phyloP scores from a whole-genome alignment of 345 rosid genomes.

The Dimocarpus longan region DNA sequence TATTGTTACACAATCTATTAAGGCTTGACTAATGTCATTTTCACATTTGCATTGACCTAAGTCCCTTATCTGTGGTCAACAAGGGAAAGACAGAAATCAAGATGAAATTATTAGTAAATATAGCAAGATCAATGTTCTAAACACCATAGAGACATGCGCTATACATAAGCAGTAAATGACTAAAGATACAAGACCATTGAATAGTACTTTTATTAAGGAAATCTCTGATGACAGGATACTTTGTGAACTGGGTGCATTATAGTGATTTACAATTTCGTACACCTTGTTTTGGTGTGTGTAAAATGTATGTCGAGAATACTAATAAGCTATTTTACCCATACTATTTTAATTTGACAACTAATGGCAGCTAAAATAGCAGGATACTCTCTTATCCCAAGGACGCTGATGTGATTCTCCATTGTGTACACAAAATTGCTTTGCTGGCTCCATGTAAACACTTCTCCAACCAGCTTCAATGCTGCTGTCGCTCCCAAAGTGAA shows the following conservation, averaged over 20 bases:
- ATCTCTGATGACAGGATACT: background rate
- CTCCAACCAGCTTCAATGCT: constrained; percentile 88
- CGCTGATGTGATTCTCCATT: constrained; percentile 68
- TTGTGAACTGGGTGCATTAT: background rate
- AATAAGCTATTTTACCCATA: too few relatives aligned
- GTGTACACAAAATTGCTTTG: constrained; percentile 75
- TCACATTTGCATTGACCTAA: background rate
- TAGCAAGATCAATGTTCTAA: background rate
- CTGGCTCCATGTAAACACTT: constrained; percentile 85
- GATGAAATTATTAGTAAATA: background rate
- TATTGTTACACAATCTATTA: background rate
- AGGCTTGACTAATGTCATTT: background rate
- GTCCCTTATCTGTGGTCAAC: background rate
- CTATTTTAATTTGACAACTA: too few relatives aligned
- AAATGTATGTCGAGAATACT: too few relatives aligned
- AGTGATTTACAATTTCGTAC: background rate
- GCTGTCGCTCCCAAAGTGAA: constrained; percentile 97
- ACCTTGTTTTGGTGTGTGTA: too few relatives aligned
- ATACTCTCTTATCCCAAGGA: too few relatives aligned
- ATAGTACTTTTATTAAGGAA: background rate
- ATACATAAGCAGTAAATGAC: background rate
- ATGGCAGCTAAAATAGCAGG: too few relatives aligned
- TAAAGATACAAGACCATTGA: background rate
- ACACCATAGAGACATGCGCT: background rate
- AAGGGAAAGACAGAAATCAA: background rate